Conservation (phyloP, 495 filamentous ascomycete genomes). For the Penicillium tannophilum region DNA sequence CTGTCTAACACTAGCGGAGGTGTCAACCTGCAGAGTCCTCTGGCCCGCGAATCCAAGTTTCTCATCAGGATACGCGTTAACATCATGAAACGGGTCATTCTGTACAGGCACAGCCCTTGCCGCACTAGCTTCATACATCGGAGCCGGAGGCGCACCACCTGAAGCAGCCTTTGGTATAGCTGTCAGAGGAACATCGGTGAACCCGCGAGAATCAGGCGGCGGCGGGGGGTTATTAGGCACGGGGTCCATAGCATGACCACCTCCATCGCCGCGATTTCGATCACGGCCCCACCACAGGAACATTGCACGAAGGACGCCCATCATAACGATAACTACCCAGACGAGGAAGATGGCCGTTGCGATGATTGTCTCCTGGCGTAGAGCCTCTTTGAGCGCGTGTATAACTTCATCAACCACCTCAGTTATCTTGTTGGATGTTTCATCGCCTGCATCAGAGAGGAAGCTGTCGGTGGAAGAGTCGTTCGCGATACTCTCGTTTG, state of each 20-base stretch:
- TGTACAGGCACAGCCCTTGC: slow-evolving; percentile 7
- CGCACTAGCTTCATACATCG: slow-evolving; percentile 30
- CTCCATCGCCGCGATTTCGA: slow-evolving; percentile 50
- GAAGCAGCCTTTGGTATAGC: slow-evolving; percentile 25
- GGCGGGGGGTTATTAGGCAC: slow-evolving; percentile 14
- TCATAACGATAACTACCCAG: slow-evolving; percentile 75
- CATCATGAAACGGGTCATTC: slow-evolving; percentile 10
- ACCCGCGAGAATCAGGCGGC: slow-evolving; percentile 20
- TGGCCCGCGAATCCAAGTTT: slow-evolving; percentile 47
- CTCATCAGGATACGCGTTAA: background rate
- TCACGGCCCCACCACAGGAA: slow-evolving; percentile 46
- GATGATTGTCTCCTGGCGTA: slow-evolving; percentile 77
- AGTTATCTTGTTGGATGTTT: slow-evolving; percentile 78
- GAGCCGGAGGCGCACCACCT: slow-evolving; percentile 28
- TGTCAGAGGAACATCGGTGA: slow-evolving; percentile 38
- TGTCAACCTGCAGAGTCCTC: slow-evolving; percentile 34
- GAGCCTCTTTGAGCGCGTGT: slow-evolving; percentile 59
- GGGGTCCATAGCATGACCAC: slow-evolving; percentile 35
- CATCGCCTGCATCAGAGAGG: slow-evolving; percentile 67
- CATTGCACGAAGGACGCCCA: slow-evolving; percentile 68
- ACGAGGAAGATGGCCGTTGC: slow-evolving; percentile 67
- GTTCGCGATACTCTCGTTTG: slow-evolving; percentile 59
- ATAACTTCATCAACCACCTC: slow-evolving; percentile 69
- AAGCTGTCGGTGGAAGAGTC: slow-evolving; percentile 61
- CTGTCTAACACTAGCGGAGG: slow-evolving; percentile 25